Evolutionary conservation across 208 protist genomes (phyloP).

Genomic region (Phytomonas sp.): DNA sequence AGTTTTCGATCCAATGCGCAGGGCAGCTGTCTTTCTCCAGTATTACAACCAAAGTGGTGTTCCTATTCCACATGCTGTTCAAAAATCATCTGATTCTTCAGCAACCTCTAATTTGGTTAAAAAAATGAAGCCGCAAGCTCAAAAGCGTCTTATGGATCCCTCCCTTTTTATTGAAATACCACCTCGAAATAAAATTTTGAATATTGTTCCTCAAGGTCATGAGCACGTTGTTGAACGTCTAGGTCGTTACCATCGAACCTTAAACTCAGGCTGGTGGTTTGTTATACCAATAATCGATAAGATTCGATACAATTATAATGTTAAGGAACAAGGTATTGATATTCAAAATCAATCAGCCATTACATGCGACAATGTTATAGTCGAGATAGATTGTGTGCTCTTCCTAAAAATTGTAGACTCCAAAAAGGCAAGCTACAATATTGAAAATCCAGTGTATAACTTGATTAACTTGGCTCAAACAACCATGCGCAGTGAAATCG

Average conservation of each 20-base stretch:
- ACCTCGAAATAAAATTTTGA: constrained; percentile 77
- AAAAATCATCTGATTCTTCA: not conserved
- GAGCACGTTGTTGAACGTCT: constrained; percentile 94
- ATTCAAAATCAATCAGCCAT: constrained; percentile 91
- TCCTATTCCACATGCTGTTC: not conserved
- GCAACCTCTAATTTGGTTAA: not conserved
- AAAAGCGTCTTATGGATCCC: constrained; percentile 35
- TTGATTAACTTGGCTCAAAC: constrained; percentile 94
- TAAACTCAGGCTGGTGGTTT: constrained; percentile 88
- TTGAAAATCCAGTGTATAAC: constrained; percentile 94
- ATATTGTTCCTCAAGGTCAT: constrained; percentile 92
- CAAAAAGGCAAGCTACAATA: constrained; percentile 88
- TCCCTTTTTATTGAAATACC: constrained; percentile 48
- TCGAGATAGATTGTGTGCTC: constrained; percentile 93
- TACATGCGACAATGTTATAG: constrained; percentile 94
- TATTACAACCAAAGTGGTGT: constrained; percentile 8
- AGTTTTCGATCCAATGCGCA: constrained; percentile 16
- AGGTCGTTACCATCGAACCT: constrained; percentile 85
- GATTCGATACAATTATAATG: constrained; percentile 92
- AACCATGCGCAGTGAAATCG: constrained; percentile 95
- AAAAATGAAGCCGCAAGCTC: constrained; percentile 31
- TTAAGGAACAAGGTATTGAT: constrained; percentile 90
- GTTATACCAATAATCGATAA: constrained; percentile 90
- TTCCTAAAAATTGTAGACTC: constrained; percentile 91
- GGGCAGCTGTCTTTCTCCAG: constrained; percentile 15